A percentile compares a stretch with the other conserved stretches of the same genome.
Conservation (phyloP, 1,284 basidiomycete species). For the Cerioporus squamosus region DNA sequence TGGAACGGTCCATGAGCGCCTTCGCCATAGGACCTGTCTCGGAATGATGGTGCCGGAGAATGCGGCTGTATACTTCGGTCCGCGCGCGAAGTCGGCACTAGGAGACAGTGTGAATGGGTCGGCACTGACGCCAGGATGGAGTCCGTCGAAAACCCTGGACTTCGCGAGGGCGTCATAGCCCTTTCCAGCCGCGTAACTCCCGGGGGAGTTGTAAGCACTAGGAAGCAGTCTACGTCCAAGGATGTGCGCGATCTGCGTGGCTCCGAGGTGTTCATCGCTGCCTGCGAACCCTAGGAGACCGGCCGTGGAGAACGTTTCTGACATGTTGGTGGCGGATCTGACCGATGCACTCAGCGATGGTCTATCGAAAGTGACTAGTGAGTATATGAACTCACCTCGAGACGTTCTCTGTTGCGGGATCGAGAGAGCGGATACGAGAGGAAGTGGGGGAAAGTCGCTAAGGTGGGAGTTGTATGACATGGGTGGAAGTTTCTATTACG, state of each 20-base stretch:
- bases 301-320: not conserved
- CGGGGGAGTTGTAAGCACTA: slow-evolving; percentile 17
- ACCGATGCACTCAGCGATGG: too few species aligned
- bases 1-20: slow-evolving; percentile 5
- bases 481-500: too few species aligned
- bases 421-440: too few species aligned
- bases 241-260: slow-evolving; percentile 7
- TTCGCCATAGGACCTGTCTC: slow-evolving; percentile 14
- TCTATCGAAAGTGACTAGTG: too few species aligned
- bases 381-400: too few species aligned
- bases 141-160: slow-evolving; percentile 21
- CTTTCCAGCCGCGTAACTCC: slow-evolving; percentile 13
- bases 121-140: slow-evolving; percentile 14
- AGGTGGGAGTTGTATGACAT: too few species aligned
- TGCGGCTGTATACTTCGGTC: slow-evolving; percentile 17
- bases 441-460: too few species aligned
- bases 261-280: slow-evolving; percentile 9
- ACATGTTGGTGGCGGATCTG: too few species aligned
- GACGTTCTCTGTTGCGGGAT: too few species aligned
- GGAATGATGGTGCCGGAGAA: slow-evolving; percentile 17
- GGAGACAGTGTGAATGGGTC: slow-evolving; percentile 11
- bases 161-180: slow-evolving; percentile 1
- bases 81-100: not conserved
- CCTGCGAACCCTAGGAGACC: slow-evolving; percentile 19
- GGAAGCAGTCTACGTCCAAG: slow-evolving; percentile 9